Evolutionary conservation across 345 rosid species (phyloP).

Genomic region (Pelargonium nanum): DNA sequence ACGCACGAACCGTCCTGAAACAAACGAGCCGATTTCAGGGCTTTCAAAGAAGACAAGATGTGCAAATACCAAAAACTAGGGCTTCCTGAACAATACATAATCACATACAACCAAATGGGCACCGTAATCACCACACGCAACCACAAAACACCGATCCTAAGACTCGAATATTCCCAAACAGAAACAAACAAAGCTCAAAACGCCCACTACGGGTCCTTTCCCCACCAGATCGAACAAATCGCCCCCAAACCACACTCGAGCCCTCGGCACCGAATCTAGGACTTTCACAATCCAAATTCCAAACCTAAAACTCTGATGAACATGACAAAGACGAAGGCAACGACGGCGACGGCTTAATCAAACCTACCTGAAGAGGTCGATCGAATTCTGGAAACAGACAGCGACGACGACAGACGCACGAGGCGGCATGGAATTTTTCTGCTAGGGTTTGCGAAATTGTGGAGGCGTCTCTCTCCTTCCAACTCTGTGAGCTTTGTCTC

Average conservation of each 20-base stretch:
- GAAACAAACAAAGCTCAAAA: neutral
- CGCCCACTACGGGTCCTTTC: neutral
- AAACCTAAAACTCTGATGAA: neutral
- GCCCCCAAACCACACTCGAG: slow-evolving; percentile 3
- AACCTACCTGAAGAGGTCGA: neutral
- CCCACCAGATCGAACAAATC: neutral
- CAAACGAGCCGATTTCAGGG: no score
- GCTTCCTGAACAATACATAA: no score
- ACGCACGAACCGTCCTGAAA: no score
- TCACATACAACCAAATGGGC: no score
- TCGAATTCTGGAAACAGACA: neutral
- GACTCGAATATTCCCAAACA: neutral
- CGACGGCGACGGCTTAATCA: no score
- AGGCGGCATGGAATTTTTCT: neutral
- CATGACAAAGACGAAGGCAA: no score
- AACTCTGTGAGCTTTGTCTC: no score
- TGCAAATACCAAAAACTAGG: no score
- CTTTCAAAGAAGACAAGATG: no score
- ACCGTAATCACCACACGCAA: neutral
- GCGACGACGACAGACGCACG: neutral
- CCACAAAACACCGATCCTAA: neutral
- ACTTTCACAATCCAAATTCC: neutral
- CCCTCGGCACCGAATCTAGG: slow-evolving; percentile 5
- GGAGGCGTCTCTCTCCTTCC: no score
- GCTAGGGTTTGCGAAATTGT: neutral